Percentiles rank a stretch among this genome's conserved stretches.
phyloP scores from a whole-genome alignment of 371 early-diverging fungal genomes.

The Mortierella sp. region DNA sequence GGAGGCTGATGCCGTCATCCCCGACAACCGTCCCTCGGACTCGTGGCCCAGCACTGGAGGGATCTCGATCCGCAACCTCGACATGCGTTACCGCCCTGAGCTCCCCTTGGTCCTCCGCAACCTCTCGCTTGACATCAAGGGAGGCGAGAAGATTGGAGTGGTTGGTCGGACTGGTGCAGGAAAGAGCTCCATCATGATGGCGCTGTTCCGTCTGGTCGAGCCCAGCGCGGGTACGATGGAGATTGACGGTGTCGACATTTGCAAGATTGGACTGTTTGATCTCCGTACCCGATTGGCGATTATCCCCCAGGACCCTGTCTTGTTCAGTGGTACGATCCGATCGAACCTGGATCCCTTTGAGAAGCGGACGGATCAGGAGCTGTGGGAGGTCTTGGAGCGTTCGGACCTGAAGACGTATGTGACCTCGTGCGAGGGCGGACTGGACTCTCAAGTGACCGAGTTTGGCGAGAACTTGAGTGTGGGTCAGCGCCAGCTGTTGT shows the following conservation, averaged over 20 bases:
- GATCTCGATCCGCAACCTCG: conserved; percentile 63
- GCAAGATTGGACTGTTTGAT: conserved; percentile 66
- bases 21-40: conserved; percentile 50
- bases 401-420: conserved; percentile 59
- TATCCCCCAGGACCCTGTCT: conserved; percentile 74
- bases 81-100: conserved; percentile 66
- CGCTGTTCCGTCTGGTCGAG: conserved; percentile 75
- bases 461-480: conserved; percentile 69
- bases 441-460: conserved; percentile 58
- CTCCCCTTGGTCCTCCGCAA: conserved; percentile 68
- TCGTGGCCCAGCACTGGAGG: conserved; percentile 74
- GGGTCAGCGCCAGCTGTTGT: conserved; percentile 71
- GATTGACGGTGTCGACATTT: conserved; percentile 75
- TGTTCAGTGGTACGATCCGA: conserved; percentile 73
- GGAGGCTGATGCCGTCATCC: conserved; percentile 62
- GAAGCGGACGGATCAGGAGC: conserved; percentile 65
- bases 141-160: conserved; percentile 71
- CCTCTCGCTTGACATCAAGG: conserved; percentile 63
- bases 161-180: conserved; percentile 77
- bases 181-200: conserved; percentile 70
- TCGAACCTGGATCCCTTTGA: conserved; percentile 75
- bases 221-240: conserved; percentile 66
- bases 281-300: conserved; percentile 72
- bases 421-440: conserved; percentile 58
- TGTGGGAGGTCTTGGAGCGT: conserved; percentile 77